Evolutionary conservation across 306 rosid genomes (phyloP), one percentile per base, ranked within the genome.

Genomic region (Trifolium dubium): DNA sequence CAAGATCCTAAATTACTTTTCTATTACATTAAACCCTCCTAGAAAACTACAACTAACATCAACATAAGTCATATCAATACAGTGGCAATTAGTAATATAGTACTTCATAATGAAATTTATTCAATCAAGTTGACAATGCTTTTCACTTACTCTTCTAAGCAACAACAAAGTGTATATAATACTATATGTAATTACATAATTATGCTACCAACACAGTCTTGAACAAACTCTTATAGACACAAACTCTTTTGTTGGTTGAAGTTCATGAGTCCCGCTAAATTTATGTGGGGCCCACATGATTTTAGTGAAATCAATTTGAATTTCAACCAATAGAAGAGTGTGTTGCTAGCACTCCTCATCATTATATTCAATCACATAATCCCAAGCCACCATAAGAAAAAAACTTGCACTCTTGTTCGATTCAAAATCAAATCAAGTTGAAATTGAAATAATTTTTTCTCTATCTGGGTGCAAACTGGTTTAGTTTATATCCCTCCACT

Each of bases 301-400:
- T 37, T 6, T 37, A 37, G 40, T 37, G 40, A 9, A 37, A 37
- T 37, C 8, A 37, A 37, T 37, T 37, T 6, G 40, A 37, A 37
- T 37, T 37, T 37, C 40, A 6, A 37, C 40, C 9, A 37, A 37
- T 37, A 37, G 2, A 37, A 37, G 40, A 37, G 40, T 6, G 40
- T 2, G 40, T 6, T 37, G 40, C 40, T 37, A 37, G 40, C 40
- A 37, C 40, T 37, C 40, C 40, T 37, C 40, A 55, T 44, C n/a
- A 59, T 5, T 41, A 67, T 18, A 51, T 74, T 80, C 61, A 69
- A 31, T 44, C 40, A n/a, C 67, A 40, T 28, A 41, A 47, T 43
- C 69, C 29, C 44, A 51, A 61, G 53, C 28, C 54, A 55, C 39
- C 63, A 71, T 64, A 1, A 34, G 31, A 41, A 14, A 60, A 40